Conservation (phyloP, 2,329 filamentous ascomycete genomes). For the Talaromyces sp. region DNA sequence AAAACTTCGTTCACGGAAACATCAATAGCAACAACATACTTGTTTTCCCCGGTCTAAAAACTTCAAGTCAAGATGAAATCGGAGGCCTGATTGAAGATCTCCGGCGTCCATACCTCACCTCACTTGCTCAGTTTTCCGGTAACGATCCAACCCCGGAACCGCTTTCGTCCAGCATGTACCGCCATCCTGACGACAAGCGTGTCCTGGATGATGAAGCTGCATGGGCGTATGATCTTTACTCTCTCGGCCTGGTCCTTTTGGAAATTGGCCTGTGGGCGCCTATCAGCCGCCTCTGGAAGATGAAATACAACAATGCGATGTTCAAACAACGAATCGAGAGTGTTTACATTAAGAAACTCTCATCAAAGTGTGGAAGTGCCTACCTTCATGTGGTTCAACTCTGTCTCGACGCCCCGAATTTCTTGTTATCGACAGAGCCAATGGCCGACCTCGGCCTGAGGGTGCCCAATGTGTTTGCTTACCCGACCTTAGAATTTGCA, state of each 20-base stretch:
- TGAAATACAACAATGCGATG: slow-evolving; percentile 58
- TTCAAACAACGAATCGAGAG: slow-evolving; percentile 62
- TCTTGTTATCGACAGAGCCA: slow-evolving; percentile 37
- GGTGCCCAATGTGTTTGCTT: slow-evolving; percentile 37
- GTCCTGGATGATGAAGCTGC: slow-evolving; percentile 32
- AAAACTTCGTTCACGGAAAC: slow-evolving; percentile 56
- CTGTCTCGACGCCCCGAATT: slow-evolving; percentile 57
- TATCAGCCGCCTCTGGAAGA: slow-evolving; percentile 59
- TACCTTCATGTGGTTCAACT: slow-evolving; percentile 61
- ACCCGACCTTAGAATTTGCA: slow-evolving; percentile 39
- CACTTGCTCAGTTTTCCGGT: slow-evolving; percentile 55
- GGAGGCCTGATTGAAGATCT: slow-evolving; percentile 39
- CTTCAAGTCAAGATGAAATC: slow-evolving; percentile 29
- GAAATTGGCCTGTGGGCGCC: slow-evolving; percentile 63
- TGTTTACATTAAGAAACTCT: slow-evolving; percentile 58
- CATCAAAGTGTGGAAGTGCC: slow-evolving; percentile 58
- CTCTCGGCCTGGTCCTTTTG: slow-evolving; percentile 57
- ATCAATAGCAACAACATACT: slow-evolving; percentile 63
- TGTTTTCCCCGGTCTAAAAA: slow-evolving; percentile 46
- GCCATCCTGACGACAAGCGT: slow-evolving; percentile 51
- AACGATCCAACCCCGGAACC: slow-evolving; percentile 44
- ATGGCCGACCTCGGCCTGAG: slow-evolving; percentile 38
- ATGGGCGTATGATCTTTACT: slow-evolving; percentile 55
- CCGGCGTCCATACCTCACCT: slow-evolving; percentile 54
- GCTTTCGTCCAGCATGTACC: slow-evolving; percentile 54